Percentiles rank a stretch among this genome's conserved stretches.
phyloP scores from a whole-genome alignment of 2,329 filamentous ascomycete genomes.

The Pestalotiopsis sp. region DNA sequence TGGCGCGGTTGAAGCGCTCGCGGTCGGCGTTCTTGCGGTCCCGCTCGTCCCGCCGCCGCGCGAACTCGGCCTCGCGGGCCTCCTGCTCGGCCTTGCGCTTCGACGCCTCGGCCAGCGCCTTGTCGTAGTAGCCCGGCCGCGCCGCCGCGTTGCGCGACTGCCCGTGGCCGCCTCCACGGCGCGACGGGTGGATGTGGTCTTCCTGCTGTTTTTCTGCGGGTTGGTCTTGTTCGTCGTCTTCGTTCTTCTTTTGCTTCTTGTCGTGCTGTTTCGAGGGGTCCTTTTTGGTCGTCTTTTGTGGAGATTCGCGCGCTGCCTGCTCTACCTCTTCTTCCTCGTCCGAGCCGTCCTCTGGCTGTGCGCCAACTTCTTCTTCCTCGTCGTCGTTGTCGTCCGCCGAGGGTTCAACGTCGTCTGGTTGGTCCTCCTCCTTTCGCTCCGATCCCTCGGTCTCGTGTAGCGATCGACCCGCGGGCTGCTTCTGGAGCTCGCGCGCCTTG shows the following conservation, averaged over 20 bases:
- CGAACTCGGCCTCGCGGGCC: constrained; percentile 43
- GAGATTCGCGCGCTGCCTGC: neutral
- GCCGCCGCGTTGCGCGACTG: constrained; percentile 40
- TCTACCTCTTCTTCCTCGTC: constrained; percentile 5
- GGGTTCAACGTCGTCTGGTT: constrained; percentile 33
- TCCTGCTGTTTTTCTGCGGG: neutral
- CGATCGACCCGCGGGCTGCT: constrained; percentile 12
- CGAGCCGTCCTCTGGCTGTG: constrained; percentile 22
- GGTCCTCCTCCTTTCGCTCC: constrained; percentile 34
- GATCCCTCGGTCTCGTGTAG: constrained; percentile 37
- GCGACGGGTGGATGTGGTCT: neutral
- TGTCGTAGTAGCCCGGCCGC: constrained; percentile 65
- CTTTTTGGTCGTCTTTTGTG: constrained; percentile 10
- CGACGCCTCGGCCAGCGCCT: constrained; percentile 57
- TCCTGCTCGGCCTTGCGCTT: constrained; percentile 45
- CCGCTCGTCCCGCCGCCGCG: constrained; percentile 62
- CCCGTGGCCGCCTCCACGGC: constrained; percentile 19
- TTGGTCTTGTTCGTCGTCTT: neutral
- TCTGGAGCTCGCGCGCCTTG: constrained; percentile 56
- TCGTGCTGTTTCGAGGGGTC: constrained; percentile 24
- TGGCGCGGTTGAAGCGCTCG: constrained; percentile 65
- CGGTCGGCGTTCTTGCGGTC: constrained; percentile 68
- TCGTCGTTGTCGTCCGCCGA: too few species aligned
- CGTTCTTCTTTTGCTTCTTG: constrained; percentile 14
- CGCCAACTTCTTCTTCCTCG: constrained; percentile 31